Percentiles rank a stretch among this genome's conserved stretches.
These are phyloP conservation scores for Grosmannia clavigera DNA, from an alignment of 2,329 filamentous ascomycete genomes.

Conservation along the genomic window DNA sequence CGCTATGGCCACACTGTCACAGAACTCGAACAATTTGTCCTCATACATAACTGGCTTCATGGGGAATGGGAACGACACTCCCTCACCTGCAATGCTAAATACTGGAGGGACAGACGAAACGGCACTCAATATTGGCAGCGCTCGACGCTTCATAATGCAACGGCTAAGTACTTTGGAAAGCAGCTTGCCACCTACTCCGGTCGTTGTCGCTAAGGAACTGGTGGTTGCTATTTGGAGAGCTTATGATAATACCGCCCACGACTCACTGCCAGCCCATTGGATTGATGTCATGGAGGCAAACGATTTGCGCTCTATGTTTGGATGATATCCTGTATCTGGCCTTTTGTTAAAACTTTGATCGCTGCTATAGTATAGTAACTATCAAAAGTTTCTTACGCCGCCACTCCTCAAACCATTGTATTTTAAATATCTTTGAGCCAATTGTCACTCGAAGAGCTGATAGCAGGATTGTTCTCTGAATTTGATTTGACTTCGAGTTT, in stretches of 20 bases:
- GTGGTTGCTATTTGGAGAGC: slow-evolving; percentile 26
- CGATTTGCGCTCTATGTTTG: slow-evolving; percentile 9
- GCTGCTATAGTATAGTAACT: too few species aligned
- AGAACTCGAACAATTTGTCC: background rate
- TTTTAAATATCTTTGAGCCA: too few species aligned
- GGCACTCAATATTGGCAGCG: slow-evolving; percentile 18
- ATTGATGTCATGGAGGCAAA: slow-evolving; percentile 24
- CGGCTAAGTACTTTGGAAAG: slow-evolving; percentile 25
- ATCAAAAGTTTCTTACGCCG: too few species aligned
- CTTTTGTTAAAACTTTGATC: background rate
- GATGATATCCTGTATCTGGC: background rate
- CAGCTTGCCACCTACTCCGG: slow-evolving; percentile 24
- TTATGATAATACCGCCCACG: slow-evolving; percentile 21
- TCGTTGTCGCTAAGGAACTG: slow-evolving; percentile 24
- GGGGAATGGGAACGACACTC: background rate
- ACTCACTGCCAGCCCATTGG: slow-evolving; percentile 21
- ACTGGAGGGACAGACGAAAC: background rate
- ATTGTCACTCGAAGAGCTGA: background rate
- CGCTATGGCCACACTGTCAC: background rate
- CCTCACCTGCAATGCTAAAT: background rate
- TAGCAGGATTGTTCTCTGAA: background rate
- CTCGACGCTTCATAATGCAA: slow-evolving; percentile 24
- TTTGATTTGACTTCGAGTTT: background rate
- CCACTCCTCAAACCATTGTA: background rate
- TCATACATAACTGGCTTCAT: slow-evolving; percentile 3